Evolutionary conservation across 495 filamentous ascomycete species (phyloP).

Genomic region (Podospora anserina): DNA sequence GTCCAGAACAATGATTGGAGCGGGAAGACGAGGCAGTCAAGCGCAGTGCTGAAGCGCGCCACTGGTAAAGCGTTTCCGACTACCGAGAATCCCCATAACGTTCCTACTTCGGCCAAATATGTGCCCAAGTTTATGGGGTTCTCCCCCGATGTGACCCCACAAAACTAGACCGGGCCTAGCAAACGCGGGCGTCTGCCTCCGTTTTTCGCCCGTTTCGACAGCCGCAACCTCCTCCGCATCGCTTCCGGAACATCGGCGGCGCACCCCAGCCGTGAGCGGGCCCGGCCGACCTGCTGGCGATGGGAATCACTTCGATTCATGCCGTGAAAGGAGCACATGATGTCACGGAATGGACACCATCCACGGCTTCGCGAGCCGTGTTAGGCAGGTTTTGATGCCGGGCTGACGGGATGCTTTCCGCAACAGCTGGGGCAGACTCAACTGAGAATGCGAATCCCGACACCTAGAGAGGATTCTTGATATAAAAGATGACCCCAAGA

Average conservation of each 20-base stretch:
- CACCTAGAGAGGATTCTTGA: neutral
- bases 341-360: neutral
- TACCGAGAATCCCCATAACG: no score
- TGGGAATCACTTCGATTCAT: neutral
- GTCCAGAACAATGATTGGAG: no score
- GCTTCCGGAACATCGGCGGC: conserved; percentile 1
- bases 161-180: neutral
- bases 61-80: no score
- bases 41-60: no score
- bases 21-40: no score
- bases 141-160: neutral
- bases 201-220: neutral
- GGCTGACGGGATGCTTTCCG: conserved; percentile 1
- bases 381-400: neutral
- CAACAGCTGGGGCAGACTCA: neutral
- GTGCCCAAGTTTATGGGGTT: no score
- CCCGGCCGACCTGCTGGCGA: neutral
- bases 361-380: no score
- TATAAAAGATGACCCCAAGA: neutral
- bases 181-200: neutral
- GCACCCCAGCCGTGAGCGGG: conserved; percentile 4
- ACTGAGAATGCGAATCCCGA: no score
- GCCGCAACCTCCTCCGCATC: conserved; percentile 3
- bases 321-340: neutral
- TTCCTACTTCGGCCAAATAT: no score